A percentile compares a stretch with the other conserved stretches of the same genome.
Conservation (phyloP, 1,139 yeast genomes). For the Geotrichum bryndzae region DNA sequence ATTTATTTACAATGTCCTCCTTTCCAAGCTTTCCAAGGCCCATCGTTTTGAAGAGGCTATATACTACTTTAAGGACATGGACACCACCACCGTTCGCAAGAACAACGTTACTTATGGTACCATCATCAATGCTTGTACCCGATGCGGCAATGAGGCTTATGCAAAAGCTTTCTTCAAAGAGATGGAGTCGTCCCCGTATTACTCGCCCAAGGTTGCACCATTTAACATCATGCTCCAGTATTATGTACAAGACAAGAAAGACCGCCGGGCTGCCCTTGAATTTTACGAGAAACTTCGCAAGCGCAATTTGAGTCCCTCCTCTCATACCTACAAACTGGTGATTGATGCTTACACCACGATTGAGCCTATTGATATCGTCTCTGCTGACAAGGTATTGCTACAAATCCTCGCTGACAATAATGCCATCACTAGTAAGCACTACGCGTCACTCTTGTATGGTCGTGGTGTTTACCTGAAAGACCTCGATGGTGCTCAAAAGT, state of each 20-base stretch:
- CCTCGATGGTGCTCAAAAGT: slow-evolving; percentile 34
- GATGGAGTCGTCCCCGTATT: slow-evolving; percentile 33
- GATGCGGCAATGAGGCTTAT: slow-evolving; percentile 34
- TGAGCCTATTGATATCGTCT: slow-evolving; percentile 32
- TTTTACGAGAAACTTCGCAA: slow-evolving; percentile 31
- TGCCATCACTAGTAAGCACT: slow-evolving; percentile 34
- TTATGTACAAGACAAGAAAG: slow-evolving; percentile 34
- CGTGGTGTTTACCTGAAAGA: slow-evolving; percentile 37
- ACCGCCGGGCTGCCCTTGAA: slow-evolving; percentile 34
- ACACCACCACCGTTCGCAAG: slow-evolving; percentile 27
- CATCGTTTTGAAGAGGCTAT: slow-evolving; percentile 35
- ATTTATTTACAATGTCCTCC: slow-evolving; percentile 37
- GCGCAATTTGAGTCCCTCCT: slow-evolving; percentile 32
- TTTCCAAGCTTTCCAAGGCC: slow-evolving; percentile 37
- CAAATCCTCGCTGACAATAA: slow-evolving; percentile 30
- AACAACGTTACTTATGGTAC: slow-evolving; percentile 38
- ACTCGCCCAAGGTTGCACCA: slow-evolving; percentile 36
- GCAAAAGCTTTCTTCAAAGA: slow-evolving; percentile 36
- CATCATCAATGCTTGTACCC: slow-evolving; percentile 38
- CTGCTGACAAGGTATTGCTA: slow-evolving; percentile 37
- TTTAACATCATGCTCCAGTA: slow-evolving; percentile 39
- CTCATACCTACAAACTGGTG: slow-evolving; percentile 39
- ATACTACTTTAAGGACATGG: slow-evolving; percentile 34
- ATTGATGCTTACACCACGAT: slow-evolving; percentile 38
- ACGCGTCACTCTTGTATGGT: slow-evolving; percentile 38